A percentile compares a stretch with the other conserved stretches of the same genome.
Conservation (phyloP, 495 filamentous ascomycete species). For the Parmelia sp. region DNA sequence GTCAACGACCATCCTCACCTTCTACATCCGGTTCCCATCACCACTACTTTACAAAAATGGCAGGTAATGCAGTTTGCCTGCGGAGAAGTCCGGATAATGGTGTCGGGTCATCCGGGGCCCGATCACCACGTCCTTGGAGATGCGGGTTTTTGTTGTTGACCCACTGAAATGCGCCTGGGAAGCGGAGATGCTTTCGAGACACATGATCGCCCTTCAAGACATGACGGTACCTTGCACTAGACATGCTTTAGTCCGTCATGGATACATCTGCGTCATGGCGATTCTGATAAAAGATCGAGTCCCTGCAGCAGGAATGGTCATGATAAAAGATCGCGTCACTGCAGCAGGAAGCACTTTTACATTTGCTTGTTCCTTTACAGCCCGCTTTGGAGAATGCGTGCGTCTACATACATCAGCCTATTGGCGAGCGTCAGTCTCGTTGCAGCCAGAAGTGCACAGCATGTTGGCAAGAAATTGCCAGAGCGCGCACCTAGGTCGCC, state of each 20-base stretch:
- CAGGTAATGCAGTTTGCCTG: background rate
- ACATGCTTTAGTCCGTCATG: background rate
- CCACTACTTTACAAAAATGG: background rate
- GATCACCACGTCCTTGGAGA: background rate
- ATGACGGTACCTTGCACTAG: background rate
- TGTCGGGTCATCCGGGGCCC: background rate
- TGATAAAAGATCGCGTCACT: background rate
- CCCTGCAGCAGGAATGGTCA: background rate
- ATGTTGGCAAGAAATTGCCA: slow-evolving; percentile 27
- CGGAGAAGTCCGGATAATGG: background rate
- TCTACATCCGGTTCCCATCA: slow-evolving; percentile 1
- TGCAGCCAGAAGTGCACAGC: slow-evolving; percentile 26
- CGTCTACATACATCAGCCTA: slow-evolving; percentile 8
- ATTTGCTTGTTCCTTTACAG: background rate
- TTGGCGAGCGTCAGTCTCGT: slow-evolving; percentile 12
- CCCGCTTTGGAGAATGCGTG: slow-evolving; percentile 9
- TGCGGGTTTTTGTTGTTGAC: background rate
- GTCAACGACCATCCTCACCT: background rate
- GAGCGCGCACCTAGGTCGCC: slow-evolving; percentile 18
- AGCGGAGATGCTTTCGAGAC: background rate
- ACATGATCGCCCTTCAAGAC: background rate
- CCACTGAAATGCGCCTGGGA: background rate
- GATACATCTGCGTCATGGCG: background rate
- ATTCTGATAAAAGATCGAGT: background rate
- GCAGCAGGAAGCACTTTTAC: background rate